Conservation (phyloP, 352 stramenopile genomes). For the Phytopythium ostracodes region DNA sequence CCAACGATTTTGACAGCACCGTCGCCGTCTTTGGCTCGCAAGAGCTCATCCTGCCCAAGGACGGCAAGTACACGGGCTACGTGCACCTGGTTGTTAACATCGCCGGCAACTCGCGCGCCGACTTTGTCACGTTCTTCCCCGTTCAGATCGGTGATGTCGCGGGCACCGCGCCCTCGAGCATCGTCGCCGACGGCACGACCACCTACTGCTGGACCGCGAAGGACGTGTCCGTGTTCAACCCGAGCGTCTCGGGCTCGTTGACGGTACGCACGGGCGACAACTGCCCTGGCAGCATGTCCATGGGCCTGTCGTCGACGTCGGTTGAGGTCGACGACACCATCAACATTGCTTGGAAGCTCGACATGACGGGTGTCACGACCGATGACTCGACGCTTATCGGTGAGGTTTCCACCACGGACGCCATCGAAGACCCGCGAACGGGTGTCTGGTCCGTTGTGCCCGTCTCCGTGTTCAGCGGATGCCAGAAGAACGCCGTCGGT, state of each 20-base stretch:
- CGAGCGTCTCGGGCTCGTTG: slow-evolving; percentile 40
- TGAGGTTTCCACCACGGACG: slow-evolving; percentile 55
- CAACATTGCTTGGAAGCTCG: slow-evolving; percentile 56
- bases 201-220: slow-evolving; percentile 72
- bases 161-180: slow-evolving; percentile 37
- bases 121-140: slow-evolving; percentile 80
- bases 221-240: slow-evolving; percentile 59
- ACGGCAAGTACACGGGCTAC: slow-evolving; percentile 78
- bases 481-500: slow-evolving; percentile 39
- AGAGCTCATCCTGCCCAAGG: slow-evolving; percentile 67
- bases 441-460: slow-evolving; percentile 61
- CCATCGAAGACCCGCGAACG: slow-evolving; percentile 45
- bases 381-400: slow-evolving; percentile 56
- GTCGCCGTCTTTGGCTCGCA: slow-evolving; percentile 56
- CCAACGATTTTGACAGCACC: slow-evolving; percentile 52
- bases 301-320: slow-evolving; percentile 46
- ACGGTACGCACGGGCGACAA: slow-evolving; percentile 61
- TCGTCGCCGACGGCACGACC: slow-evolving; percentile 56
- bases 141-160: slow-evolving; percentile 66
- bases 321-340: slow-evolving; percentile 48
- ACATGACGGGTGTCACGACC: slow-evolving; percentile 45
- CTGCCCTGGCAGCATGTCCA: slow-evolving; percentile 62
- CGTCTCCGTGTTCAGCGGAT: slow-evolving; percentile 67
- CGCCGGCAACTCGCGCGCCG: slow-evolving; percentile 51
- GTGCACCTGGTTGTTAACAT: slow-evolving; percentile 68